A percentile compares a stretch with the other conserved stretches of the same genome.
These are phyloP conservation scores for Hymenoscyphus scutula DNA, from an alignment of 2,329 filamentous ascomycete genomes.

Conservation along the genomic window DNA sequence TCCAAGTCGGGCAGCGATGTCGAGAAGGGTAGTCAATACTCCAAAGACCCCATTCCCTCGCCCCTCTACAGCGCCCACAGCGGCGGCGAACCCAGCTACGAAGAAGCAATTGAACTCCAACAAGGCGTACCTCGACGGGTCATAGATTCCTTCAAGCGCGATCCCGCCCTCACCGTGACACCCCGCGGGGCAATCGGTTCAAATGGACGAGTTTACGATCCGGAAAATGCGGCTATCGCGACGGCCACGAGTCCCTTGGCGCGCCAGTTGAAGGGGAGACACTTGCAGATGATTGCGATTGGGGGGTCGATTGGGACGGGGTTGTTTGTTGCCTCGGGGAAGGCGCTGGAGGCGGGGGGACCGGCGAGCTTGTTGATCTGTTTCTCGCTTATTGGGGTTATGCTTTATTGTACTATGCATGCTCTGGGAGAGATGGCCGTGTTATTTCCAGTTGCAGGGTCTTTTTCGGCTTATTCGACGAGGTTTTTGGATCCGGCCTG, in stretches of 20 bases:
- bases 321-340: slow-evolving; percentile 82
- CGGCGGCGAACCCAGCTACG: slow-evolving; percentile 26
- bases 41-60: slow-evolving; percentile 13
- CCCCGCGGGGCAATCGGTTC: slow-evolving; percentile 39
- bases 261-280: slow-evolving; percentile 75
- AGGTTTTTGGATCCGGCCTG: slow-evolving; percentile 90
- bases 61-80: slow-evolving; percentile 21
- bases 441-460: slow-evolving; percentile 84
- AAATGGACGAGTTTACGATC: slow-evolving; percentile 49
- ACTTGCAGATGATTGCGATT: slow-evolving; percentile 97
- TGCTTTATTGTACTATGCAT: slow-evolving; percentile 91
- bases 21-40: slow-evolving; percentile 14
- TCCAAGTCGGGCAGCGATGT: slow-evolving; percentile 4
- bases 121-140: slow-evolving; percentile 22
- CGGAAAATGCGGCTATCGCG: slow-evolving; percentile 58
- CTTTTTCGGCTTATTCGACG: slow-evolving; percentile 88
- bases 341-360: slow-evolving; percentile 67
- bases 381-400: slow-evolving; percentile 75
- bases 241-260: slow-evolving; percentile 74
- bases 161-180: slow-evolving; percentile 46
- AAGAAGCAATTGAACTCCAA: slow-evolving; percentile 23
- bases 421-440: slow-evolving; percentile 90
- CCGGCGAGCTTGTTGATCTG: slow-evolving; percentile 76
- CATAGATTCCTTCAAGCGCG: slow-evolving; percentile 32
- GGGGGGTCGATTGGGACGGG: slow-evolving; percentile 88